Evolutionary conservation across 371 early-diverging fungal species (phyloP), one percentile per base, ranked within the genome.

Genomic region (Zychaea mexicana): DNA sequence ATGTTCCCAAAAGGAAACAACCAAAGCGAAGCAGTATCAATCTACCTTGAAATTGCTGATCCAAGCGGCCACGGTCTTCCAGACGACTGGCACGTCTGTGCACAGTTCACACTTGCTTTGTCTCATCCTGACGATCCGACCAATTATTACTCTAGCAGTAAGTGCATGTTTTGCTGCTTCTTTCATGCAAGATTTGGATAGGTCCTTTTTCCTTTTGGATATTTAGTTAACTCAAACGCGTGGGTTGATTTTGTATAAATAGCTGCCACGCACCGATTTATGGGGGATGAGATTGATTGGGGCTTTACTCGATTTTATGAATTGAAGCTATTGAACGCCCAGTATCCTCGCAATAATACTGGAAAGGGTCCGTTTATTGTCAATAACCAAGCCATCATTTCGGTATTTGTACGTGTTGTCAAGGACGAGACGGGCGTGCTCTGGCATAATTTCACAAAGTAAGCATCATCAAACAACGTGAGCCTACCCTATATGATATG

Each of bases 401-500:
- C 90, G 5, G 96, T 91, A 0, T 89, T 86, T 66, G 80, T 98
- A 31, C 88, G 92, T 49, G 83, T 94, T 47, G 83, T 94, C 57
- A 84, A 93, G 64, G 98, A 97, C 72, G 89, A 90, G 27, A 94
- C 93, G 30, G 98, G 98, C 32, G 92, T 92, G 5, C 82, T 98
- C 42, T 98, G 98, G 98, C 95, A 96, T 77, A 93, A 90, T 68
- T 92, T 93, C 68, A 69, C 78, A 62, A 86, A 94, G 91, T 95
- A 86, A 67, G 67, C 31, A n/a, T 47, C 8, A 42, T 5, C 33
- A 32, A 27, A 15, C 45, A 1, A 47, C 1, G 53, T 13, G 21
- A 39, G 30, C 24, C 30, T 46, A 26, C n/a, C n/a, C n/a, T n/a
- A n/a, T n/a, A n/a, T n/a, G n/a, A n/a, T n/a, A n/a, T n/a, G n/a